Percentiles rank a stretch among this genome's conserved stretches.
phyloP scores from a whole-genome alignment of 73 alveolate genomes.

The Paramecium sonneborni region DNA sequence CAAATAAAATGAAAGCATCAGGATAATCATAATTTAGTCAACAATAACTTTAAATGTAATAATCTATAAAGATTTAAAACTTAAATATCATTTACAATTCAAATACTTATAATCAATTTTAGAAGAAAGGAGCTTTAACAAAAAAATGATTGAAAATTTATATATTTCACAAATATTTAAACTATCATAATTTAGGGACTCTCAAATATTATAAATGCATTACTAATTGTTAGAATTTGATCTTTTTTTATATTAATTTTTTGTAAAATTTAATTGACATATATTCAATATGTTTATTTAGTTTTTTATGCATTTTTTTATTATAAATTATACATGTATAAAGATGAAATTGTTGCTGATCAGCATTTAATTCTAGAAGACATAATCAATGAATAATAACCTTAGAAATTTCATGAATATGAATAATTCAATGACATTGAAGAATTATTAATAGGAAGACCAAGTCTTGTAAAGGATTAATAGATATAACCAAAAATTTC shows the following conservation, averaged over 20 bases:
- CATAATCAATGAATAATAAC: neutral
- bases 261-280: neutral
- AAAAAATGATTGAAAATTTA: neutral
- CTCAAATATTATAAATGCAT: neutral
- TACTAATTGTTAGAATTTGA: neutral
- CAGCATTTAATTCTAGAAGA: neutral
- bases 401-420: neutral
- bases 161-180: neutral
- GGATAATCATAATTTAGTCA: neutral
- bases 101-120: conserved; percentile 46
- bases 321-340: neutral
- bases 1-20: neutral
- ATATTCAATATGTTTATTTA: neutral
- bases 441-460: neutral
- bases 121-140: conserved; percentile 13
- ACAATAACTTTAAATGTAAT: neutral
- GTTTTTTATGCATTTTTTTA: neutral
- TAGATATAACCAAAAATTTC: neutral
- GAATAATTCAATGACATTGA: neutral
- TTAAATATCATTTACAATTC: conserved; percentile 57
- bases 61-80: conserved; percentile 39
- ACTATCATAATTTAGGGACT: neutral
- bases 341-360: neutral
- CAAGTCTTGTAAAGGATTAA: neutral
- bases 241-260: neutral